Percentiles rank a stretch among this genome's conserved stretches.
Conservation (phyloP, 2,329 filamentous ascomycete species). For the Cladobotryum protrusum region DNA sequence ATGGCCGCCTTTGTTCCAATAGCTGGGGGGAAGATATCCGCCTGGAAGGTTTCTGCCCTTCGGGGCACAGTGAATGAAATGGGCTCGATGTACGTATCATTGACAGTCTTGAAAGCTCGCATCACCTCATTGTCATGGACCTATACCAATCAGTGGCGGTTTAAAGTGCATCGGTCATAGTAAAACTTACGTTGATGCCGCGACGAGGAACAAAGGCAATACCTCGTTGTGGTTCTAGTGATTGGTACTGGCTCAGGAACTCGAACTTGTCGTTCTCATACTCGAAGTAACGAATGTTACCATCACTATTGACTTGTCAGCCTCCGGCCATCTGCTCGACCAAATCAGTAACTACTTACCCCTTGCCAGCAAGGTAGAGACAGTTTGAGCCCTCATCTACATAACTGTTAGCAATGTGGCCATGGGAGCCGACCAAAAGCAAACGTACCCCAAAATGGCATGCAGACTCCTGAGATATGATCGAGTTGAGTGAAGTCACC, state of each 20-base stretch:
- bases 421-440: not conserved
- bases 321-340: not conserved
- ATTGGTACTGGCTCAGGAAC: slow-evolving; percentile 95
- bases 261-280: slow-evolving; percentile 99
- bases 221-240: slow-evolving; percentile 87
- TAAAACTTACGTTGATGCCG: slow-evolving; percentile 69
- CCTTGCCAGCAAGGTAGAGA: slow-evolving; percentile 94
- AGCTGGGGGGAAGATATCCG: slow-evolving; percentile 91
- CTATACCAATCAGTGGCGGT: slow-evolving; percentile 32
- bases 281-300: slow-evolving; percentile 98
- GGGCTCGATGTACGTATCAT: slow-evolving; percentile 89
- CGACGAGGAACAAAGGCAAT: slow-evolving; percentile 92
- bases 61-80: slow-evolving; percentile 96
- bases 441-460: slow-evolving; percentile 90
- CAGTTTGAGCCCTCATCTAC: slow-evolving; percentile 85
- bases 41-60: slow-evolving; percentile 89
- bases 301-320: slow-evolving; percentile 56
- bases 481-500: slow-evolving; percentile 87
- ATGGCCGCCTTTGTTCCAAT: slow-evolving; percentile 74
- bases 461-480: slow-evolving; percentile 94
- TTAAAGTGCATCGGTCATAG: not conserved
- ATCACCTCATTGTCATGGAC: slow-evolving; percentile 95
- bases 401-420: slow-evolving; percentile 17
- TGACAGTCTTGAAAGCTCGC: slow-evolving; percentile 94
- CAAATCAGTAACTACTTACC: slow-evolving; percentile 48